phyloP scores from a whole-genome alignment of 495 filamentous ascomycete species.

The Hypoxylon trugodes region DNA sequence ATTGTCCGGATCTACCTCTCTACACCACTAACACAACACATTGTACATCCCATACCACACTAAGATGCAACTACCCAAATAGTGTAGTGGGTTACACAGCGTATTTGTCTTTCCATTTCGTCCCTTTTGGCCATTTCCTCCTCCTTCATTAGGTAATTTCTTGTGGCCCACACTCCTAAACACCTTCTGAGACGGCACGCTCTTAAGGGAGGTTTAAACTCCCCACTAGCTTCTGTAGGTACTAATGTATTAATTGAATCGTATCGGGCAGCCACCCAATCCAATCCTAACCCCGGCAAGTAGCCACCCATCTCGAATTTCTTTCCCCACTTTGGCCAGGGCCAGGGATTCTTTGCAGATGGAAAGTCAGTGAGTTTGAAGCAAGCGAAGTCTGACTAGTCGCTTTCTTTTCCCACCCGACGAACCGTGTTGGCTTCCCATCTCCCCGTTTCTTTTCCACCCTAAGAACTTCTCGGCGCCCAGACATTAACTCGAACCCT shows the following conservation, averaged over 20 bases:
- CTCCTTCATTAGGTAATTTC: conserved; percentile 7
- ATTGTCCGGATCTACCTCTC: too few species aligned
- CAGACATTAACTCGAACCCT: conserved; percentile 37
- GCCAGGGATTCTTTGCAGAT: conserved; percentile 24
- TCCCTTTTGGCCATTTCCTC: too few species aligned
- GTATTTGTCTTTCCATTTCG: too few species aligned
- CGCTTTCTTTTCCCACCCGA: conserved; percentile 24
- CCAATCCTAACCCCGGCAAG: conserved; percentile 5
- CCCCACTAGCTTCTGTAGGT: too few species aligned
- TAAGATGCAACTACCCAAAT: too few species aligned
- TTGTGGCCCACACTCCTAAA: conserved; percentile 19
- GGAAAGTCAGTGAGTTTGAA: conserved; percentile 16
- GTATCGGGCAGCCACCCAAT: conserved; percentile 16
- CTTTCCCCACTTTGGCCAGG: conserved; percentile 37
- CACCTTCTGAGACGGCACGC: conserved; percentile 35
- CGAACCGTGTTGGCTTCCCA: conserved; percentile 35
- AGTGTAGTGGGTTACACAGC: too few species aligned
- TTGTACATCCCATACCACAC: too few species aligned
- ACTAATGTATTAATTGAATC: conserved; percentile 30
- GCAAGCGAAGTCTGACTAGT: conserved; percentile 15
- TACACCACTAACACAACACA: too few species aligned
- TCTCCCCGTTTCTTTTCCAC: conserved; percentile 40
- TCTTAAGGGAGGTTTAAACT: conserved; percentile 17
- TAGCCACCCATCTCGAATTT: conserved; percentile 12
- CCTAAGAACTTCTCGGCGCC: conserved; percentile 46